Percentiles rank a stretch among this genome's conserved stretches.
Conservation (phyloP, 1,139 yeast species). For the Debaryomyces udenii region DNA sequence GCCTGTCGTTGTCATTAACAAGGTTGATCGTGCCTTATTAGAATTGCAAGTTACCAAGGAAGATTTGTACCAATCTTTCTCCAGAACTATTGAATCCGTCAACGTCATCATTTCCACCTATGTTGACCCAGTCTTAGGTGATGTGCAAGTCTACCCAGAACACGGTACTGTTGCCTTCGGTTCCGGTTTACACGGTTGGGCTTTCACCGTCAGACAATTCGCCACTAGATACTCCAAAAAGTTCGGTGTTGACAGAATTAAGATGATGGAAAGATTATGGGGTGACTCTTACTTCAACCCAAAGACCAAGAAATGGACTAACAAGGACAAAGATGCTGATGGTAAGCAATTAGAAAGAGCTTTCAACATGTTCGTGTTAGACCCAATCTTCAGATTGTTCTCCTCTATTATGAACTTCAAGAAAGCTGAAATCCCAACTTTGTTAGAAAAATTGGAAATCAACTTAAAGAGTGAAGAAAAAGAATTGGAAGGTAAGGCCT, state of each 20-base stretch:
- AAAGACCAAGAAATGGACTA: constrained; percentile 99
- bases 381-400: constrained; percentile 91
- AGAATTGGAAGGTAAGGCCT: constrained; percentile 98
- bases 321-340: constrained; percentile 93
- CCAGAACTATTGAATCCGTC: constrained; percentile 99
- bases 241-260: constrained; percentile 97
- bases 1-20: constrained; percentile 98
- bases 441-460: constrained; percentile 92
- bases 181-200: constrained; percentile 99
- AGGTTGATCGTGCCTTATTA: constrained; percentile 98
- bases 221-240: constrained; percentile 98
- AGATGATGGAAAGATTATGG: constrained; percentile 99
- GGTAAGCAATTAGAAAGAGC: constrained; percentile 98
- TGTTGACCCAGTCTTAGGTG: constrained; percentile 89
- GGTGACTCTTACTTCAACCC: constrained; percentile 99
- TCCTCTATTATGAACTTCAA: constrained; percentile 56
- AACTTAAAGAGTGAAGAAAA: constrained; percentile 89
- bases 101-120: constrained; percentile 98
- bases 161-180: constrained; percentile 99
- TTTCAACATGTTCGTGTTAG: constrained; percentile 98
- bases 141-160: constrained; percentile 98
- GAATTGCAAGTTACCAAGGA: constrained; percentile 99
- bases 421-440: constrained; percentile 90
- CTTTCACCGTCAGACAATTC: constrained; percentile 99
- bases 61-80: constrained; percentile 96